Percentiles rank a stretch among this genome's conserved stretches.
These are phyloP conservation scores for Fusarium denticulatum DNA, from an alignment of 2,329 filamentous ascomycete genomes.

Conservation along the genomic window DNA sequence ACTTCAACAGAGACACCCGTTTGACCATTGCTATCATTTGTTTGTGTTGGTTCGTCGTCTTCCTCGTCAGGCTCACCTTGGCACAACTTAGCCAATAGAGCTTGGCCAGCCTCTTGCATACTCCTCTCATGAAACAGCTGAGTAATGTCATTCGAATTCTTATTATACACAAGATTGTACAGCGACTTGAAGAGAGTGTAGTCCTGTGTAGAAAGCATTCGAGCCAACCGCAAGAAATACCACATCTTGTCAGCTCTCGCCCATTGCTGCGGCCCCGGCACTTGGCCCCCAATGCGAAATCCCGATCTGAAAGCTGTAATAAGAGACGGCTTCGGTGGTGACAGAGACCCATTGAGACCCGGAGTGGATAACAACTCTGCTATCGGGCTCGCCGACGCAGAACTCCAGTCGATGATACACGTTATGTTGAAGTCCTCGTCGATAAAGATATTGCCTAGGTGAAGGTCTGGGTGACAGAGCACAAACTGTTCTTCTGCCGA, in stretches of 20 bases:
- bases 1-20: not conserved
- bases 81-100: not conserved
- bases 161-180: not conserved
- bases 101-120: not conserved
- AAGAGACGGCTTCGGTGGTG: not conserved
- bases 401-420: not conserved
- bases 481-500: not conserved
- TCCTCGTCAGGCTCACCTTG: not conserved
- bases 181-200: not conserved
- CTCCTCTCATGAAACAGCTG: not conserved
- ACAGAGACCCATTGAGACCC: not conserved
- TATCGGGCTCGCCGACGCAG: not conserved
- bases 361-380: not conserved
- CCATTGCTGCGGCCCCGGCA: not conserved
- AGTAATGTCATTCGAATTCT: not conserved
- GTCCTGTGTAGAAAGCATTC: not conserved
- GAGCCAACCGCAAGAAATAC: not conserved
- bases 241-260: not conserved
- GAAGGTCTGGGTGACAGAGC: not conserved
- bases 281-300: not conserved
- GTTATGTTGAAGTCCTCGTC: not conserved
- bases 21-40: accelerated
- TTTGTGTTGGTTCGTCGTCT: accelerated
- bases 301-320: not conserved
- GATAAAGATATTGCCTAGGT: not conserved